Base-by-base conservation (phyloP, 306 rosid species). In the Luffa acutangula region DNA sequence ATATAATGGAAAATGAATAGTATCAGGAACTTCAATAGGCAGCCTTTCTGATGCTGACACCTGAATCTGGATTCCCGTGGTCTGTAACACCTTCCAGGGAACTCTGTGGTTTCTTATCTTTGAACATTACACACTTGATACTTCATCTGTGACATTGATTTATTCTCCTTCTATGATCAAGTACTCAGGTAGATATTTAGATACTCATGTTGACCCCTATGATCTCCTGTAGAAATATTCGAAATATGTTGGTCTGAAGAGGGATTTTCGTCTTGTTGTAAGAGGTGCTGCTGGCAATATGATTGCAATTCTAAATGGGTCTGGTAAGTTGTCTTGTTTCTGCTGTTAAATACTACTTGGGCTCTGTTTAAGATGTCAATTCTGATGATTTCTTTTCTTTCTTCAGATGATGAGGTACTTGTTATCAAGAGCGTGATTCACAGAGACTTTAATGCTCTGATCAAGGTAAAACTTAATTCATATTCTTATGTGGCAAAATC, bases 191-290 rank as follows among this genome's bases (percentile, higher is more conserved):
- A 33, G 78, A 74, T 49, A 73, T 49, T 46, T 74, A 74, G 78
- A 74, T 8, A 3, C 46, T 49, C 15, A 74, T 33, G 6, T 74
- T 49, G 15, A 51, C 46, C 43, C n/a, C 31, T 63, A 45, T 33
- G 20, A 41, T 59, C 33, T 51, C 83, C 45, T 90, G 87, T 86
- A 95, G 99, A 89, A 89, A 91, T 95, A 93, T 89, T 97, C 97
- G 81, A 90, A 95, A 85, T 75, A 90, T 41, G 97, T 95, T 86
- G 99, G 99, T 81, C 85, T 89, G 84, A 95, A 93, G 93, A 90
- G 99, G 90, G 97, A 93, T 87, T 93, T 95, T 83, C 99, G 99
- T 82, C 94, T 95, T 80, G 99, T 90, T 74, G 99, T 95, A 49
- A 91, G 99, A 84, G 99, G 99, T 79, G 93, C 97, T 78, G 99